A percentile compares a stretch with the other conserved stretches of the same genome.
Conservation (phyloP, 345 rosid genomes). For the Corchorus capsularis region DNA sequence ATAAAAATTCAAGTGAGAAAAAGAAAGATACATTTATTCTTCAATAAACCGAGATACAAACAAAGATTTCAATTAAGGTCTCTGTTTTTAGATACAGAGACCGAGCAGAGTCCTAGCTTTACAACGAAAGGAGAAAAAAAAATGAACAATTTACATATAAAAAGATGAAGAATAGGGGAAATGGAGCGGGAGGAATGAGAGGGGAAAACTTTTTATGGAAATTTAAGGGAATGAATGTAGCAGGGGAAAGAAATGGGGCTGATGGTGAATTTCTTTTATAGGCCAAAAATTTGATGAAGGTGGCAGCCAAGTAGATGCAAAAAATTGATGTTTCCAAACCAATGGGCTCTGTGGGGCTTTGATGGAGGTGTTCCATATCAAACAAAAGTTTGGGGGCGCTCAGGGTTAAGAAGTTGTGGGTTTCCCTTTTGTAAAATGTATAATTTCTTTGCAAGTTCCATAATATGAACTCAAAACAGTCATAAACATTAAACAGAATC, state of each 20-base stretch:
- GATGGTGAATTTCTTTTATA: no score
- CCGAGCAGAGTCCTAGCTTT: background rate
- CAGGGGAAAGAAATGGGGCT: background rate
- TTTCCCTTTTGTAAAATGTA: no score
- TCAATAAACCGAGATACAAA: background rate
- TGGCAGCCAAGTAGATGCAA: background rate
- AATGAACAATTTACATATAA: background rate
- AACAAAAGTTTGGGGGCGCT: background rate
- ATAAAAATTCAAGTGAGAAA: background rate
- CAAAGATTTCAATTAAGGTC: background rate
- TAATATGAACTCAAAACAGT: background rate
- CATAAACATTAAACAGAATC: background rate
- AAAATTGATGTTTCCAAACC: background rate
- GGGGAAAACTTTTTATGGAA: background rate
- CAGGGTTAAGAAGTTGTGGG: background rate
- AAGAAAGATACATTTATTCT: background rate
- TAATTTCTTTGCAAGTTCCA: background rate
- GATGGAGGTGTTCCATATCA: background rate
- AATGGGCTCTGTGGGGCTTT: background rate
- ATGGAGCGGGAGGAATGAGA: background rate
- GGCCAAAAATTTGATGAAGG: background rate
- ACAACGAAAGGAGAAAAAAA: background rate
- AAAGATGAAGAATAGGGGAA: background rate
- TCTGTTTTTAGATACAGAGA: background rate
- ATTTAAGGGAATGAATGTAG: background rate